phyloP scores from a whole-genome alignment of 73 alveolate genomes.

The Paramecium primaurelia region DNA sequence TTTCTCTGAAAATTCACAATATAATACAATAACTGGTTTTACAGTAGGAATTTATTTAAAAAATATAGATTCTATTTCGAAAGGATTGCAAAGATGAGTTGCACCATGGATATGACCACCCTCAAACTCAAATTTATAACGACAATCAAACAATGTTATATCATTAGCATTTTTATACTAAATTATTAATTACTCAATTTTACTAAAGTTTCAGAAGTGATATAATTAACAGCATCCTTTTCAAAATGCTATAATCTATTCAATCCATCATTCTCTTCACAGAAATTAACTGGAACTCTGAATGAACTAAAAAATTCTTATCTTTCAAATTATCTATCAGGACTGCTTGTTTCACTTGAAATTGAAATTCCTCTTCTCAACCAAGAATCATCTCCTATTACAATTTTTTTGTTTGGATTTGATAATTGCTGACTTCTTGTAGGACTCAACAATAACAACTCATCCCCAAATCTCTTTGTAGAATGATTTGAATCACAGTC shows the following conservation, averaged over 20 bases:
- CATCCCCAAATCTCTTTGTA: neutral
- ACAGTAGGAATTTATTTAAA: neutral
- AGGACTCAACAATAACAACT: neutral
- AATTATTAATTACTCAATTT: neutral
- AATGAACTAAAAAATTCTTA: conserved; percentile 6
- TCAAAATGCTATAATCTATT: neutral
- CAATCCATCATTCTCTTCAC: neutral
- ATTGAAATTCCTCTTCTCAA: neutral
- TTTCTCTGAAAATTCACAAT: neutral
- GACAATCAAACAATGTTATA: conserved; percentile 1
- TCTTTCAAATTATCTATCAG: conserved; percentile 6
- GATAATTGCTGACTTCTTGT: neutral
- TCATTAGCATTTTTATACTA: conserved; percentile 1
- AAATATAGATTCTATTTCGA: neutral
- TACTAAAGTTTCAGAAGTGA: neutral
- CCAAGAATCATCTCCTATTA: neutral
- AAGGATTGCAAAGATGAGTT: conserved; percentile 12
- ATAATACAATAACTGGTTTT: neutral
- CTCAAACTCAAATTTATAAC: neutral
- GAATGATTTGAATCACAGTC: neutral
- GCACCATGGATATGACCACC: conserved; percentile 21
- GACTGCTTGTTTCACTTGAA: conserved; percentile 3
- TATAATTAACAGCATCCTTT: conserved; percentile 2
- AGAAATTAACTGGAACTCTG: neutral
- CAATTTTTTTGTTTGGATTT: neutral